Percentiles rank a stretch among this genome's conserved stretches.
Conservation (phyloP, 495 filamentous ascomycete species). For the Annulohypoxylon stygium region DNA sequence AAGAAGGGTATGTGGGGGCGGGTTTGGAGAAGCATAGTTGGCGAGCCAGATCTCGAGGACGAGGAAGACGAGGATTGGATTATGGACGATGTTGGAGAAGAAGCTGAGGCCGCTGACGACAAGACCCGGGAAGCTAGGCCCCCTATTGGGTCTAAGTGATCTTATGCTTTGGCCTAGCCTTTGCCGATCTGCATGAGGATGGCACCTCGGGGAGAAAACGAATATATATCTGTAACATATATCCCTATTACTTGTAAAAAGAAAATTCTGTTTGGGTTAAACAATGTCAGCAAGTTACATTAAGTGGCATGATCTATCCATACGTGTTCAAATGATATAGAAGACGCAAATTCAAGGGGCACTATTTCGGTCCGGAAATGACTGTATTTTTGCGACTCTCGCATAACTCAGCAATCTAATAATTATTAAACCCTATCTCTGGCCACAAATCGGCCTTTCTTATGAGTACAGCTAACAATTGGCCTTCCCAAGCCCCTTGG, state of each 20-base stretch:
- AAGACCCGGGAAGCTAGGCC: constrained; percentile 22
- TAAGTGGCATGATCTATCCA: constrained; percentile 1
- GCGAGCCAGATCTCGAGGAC: constrained; percentile 64
- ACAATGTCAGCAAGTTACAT: background rate
- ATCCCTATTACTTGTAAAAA: constrained; percentile 17
- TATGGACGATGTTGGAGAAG: constrained; percentile 55
- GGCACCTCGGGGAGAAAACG: background rate
- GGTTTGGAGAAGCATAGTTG: constrained; percentile 77
- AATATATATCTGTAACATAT: constrained; percentile 34
- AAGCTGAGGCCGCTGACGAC: constrained; percentile 26
- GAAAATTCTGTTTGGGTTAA: background rate
- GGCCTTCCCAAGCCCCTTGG: constrained; percentile 27
- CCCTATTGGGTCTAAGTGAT: constrained; percentile 36
- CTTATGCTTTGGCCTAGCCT: background rate
- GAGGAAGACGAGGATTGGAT: constrained; percentile 61
- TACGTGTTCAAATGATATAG: background rate
- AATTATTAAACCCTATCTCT: constrained; percentile 24
- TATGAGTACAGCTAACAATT: constrained; percentile 19
- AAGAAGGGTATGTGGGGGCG: constrained; percentile 96
- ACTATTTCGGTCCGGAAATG: constrained; percentile 10
- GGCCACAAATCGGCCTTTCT: constrained; percentile 6
- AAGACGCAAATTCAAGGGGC: background rate
- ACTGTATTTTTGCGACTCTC: constrained; percentile 23
- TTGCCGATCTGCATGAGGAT: constrained; percentile 15
- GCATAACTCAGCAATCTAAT: constrained; percentile 23